A percentile compares a stretch with the other conserved stretches of the same genome.
Conservation (phyloP, 2,329 filamentous ascomycete species). For the Alternaria arbusti region DNA sequence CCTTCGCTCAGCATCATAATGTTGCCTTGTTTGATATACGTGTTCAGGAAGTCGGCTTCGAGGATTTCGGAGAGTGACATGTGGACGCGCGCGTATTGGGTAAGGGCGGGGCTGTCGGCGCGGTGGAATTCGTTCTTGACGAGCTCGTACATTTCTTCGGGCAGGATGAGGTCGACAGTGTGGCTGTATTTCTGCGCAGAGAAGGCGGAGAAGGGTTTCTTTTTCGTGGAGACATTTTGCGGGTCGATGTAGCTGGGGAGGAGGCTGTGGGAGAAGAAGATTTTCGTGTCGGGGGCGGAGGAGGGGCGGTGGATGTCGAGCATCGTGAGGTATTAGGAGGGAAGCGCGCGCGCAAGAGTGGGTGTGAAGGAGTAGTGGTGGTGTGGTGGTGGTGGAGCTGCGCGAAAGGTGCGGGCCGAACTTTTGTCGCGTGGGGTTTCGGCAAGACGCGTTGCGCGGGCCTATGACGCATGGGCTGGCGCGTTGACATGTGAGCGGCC, state of each 20-base stretch:
- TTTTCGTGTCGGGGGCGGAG: constrained; percentile 63
- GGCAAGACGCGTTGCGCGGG: constrained; percentile 6
- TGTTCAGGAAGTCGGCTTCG: constrained; percentile 77
- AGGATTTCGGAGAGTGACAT: constrained; percentile 77
- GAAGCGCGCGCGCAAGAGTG: not conserved
- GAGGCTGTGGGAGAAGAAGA: constrained; percentile 72
- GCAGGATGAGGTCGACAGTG: constrained; percentile 75
- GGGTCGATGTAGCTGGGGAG: constrained; percentile 73
- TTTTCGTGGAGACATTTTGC: constrained; percentile 62
- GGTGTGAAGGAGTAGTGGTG: not conserved
- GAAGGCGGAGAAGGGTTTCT: constrained; percentile 77
- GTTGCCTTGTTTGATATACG: constrained; percentile 83
- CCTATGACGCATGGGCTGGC: not conserved
- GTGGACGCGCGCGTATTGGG: constrained; percentile 70
- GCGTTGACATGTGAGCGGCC: constrained; percentile 6
- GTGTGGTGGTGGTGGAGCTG: not conserved
- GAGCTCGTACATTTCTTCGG: constrained; percentile 64
- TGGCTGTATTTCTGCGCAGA: constrained; percentile 70
- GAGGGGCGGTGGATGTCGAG: constrained; percentile 43
- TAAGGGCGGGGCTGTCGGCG: constrained; percentile 37
- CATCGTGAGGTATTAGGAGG: constrained; percentile 23
- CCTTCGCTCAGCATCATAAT: constrained; percentile 86
- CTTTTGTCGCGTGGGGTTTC: constrained; percentile 6
- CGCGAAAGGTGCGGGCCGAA: constrained; percentile 1
- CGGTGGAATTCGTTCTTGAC: constrained; percentile 61